phyloP scores from a whole-genome alignment of 768 basidiomycete species.

The Pholiota microspora region DNA sequence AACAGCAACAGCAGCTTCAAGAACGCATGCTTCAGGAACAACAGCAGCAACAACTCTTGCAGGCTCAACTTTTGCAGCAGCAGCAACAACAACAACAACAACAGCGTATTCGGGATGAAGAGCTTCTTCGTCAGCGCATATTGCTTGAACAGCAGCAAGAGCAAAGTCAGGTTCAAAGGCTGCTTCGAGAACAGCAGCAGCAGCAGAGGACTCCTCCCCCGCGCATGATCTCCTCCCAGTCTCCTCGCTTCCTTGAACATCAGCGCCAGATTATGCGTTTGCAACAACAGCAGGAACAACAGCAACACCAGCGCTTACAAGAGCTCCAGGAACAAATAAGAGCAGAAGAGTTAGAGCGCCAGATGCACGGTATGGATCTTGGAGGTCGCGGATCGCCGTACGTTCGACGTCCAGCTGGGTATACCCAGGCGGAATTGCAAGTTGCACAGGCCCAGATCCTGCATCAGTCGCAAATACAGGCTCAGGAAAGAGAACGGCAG shows the following conservation, averaged over 20 bases:
- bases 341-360: constrained; percentile 65
- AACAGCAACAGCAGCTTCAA: constrained; percentile 25
- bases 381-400: constrained; percentile 20
- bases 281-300: constrained; percentile 57
- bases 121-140: constrained; percentile 38
- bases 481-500: constrained; percentile 8
- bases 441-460: constrained; percentile 32
- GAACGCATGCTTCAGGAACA: constrained; percentile 27
- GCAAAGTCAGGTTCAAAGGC: constrained; percentile 44
- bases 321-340: constrained; percentile 65
- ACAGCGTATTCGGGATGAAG: constrained; percentile 39
- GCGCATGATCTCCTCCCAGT: constrained; percentile 72
- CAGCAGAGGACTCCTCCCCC: constrained; percentile 66
- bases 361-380: constrained; percentile 46
- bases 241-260: constrained; percentile 77
- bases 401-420: constrained; percentile 32
- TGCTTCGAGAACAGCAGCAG: constrained; percentile 49
- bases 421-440: constrained; percentile 49
- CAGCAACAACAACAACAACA: constrained; percentile 34
- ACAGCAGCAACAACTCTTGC: constrained; percentile 29
- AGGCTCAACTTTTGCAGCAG: constrained; percentile 15
- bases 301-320: constrained; percentile 50
- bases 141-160: constrained; percentile 45
- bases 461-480: constrained; percentile 26
- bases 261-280: constrained; percentile 67